Base-by-base conservation (phyloP, 2,329 filamentous ascomycete genomes). In the Xylariaceae sp. region DNA sequence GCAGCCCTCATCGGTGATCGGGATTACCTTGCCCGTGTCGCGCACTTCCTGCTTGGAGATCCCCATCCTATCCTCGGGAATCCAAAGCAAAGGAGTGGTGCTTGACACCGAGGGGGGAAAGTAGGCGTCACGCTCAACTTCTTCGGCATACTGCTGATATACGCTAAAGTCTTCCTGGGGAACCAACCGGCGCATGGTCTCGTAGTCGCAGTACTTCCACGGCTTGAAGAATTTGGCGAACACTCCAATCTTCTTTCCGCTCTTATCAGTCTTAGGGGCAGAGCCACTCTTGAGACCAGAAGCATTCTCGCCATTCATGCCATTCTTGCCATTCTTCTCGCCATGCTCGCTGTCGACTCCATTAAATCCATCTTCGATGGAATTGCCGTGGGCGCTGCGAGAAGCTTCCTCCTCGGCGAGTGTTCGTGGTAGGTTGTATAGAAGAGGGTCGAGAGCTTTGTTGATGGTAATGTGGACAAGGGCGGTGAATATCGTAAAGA, bases 371-470 rank as follows among this genome's bases (percentile, higher is more conserved):
- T n/a, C n/a, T n/a, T n/a, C n/a, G n/a, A n/a, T n/a, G n/a, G n/a
- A n/a, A n/a, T n/a, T n/a, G n/a, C n/a, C n/a, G n/a, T n/a, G n/a
- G n/a, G n/a, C n/a, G 10, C 52, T 40, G 8, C 58, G 61, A 22
- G 58, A 48, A 3, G 56, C 51, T 42, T 68, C 64, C 50, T 79
- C 74, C 53, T 77, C 76, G 17, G 62, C 69, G 1, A 83, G 67
- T n/a, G 85, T 86, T 60, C 86, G 83, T 1, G 90, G 90, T 1
- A 95, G 77, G 58, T 85, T 92, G 61, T 86, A 79, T 21, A 95
- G 72, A 5, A 95, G 74, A 1, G 89, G 89, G 22, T 80, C 72
- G 37, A 95, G 77, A 2, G 89, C 86, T n/a, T 71, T 71, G 60
- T 85, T 85, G 41, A 95, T 72, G 3, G 78, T 79, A 35, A 89